Conservation (phyloP, 768 basidiomycete genomes). For the Suillus plorans region DNA sequence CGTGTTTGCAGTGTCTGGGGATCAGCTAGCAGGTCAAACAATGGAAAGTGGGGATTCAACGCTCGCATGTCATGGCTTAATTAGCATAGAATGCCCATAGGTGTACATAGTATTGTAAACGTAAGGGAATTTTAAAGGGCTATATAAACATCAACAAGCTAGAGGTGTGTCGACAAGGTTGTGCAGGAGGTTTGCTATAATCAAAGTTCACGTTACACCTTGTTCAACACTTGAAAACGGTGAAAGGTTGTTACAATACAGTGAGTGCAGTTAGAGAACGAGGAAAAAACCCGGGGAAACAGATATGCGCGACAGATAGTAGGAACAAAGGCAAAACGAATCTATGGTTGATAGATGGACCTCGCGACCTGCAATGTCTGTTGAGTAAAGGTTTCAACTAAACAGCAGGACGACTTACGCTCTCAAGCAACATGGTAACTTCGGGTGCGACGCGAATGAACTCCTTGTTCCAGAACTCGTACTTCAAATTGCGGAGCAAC, state of each 20-base stretch:
- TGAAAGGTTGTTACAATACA: slow-evolving; percentile 78
- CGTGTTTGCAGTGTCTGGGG: slow-evolving; percentile 33
- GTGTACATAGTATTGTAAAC: slow-evolving; percentile 38
- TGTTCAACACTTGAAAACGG: slow-evolving; percentile 59
- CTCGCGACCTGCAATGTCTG: slow-evolving; percentile 57
- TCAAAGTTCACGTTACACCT: slow-evolving; percentile 51
- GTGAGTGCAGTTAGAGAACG: slow-evolving; percentile 50
- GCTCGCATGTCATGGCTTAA: slow-evolving; percentile 49
- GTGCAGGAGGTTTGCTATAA: slow-evolving; percentile 23
- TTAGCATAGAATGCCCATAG: slow-evolving; percentile 33
- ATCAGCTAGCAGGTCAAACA: slow-evolving; percentile 10
- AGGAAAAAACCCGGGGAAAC: slow-evolving; percentile 57
- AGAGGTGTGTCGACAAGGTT: slow-evolving; percentile 4
- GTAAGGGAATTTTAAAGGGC: slow-evolving; percentile 12
- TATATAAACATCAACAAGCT: slow-evolving; percentile 9
- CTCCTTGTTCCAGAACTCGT: slow-evolving; percentile 88
- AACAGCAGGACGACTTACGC: slow-evolving; percentile 48
- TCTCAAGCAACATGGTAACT: slow-evolving; percentile 81
- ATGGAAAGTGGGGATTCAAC: slow-evolving; percentile 44
- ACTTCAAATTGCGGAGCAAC: slow-evolving; percentile 85
- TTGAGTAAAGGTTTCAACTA: slow-evolving; percentile 11
- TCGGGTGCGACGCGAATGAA: slow-evolving; percentile 85
- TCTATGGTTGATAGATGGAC: slow-evolving; percentile 79
- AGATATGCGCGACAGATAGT: slow-evolving; percentile 84
- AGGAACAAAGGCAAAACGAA: slow-evolving; percentile 56